Conservation (phyloP, 768 basidiomycete species). For the Amanita polypyramis region DNA sequence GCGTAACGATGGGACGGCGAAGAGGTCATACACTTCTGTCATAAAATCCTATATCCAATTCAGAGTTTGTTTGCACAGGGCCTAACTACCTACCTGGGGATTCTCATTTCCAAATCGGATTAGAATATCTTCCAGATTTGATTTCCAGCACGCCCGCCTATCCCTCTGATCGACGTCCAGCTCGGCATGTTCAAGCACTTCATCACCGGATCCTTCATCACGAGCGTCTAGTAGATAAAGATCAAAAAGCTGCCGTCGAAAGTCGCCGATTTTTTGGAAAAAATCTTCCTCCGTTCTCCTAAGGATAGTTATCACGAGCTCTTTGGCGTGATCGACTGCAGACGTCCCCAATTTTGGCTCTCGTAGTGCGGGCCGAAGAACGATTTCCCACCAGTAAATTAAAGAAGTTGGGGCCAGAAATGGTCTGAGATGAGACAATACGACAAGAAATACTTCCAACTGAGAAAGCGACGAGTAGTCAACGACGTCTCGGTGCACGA, state of each 20-base stretch:
- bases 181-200: slow-evolving; percentile 66
- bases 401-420: slow-evolving; percentile 55
- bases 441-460: slow-evolving; percentile 54
- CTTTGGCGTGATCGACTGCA: slow-evolving; percentile 58
- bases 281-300: slow-evolving; percentile 36
- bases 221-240: slow-evolving; percentile 70
- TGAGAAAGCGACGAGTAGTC: slow-evolving; percentile 55
- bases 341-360: slow-evolving; percentile 55
- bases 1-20: slow-evolving; percentile 46
- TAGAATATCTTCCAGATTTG: slow-evolving; percentile 68
- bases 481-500: slow-evolving; percentile 48
- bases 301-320: slow-evolving; percentile 56
- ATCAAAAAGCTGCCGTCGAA: slow-evolving; percentile 60
- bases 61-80: not conserved
- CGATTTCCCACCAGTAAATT: slow-evolving; percentile 78
- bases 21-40: slow-evolving; percentile 54
- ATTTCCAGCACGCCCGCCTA: slow-evolving; percentile 58
- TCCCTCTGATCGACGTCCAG: slow-evolving; percentile 53
- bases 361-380: slow-evolving; percentile 67
- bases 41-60: slow-evolving; percentile 47
- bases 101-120: slow-evolving; percentile 50
- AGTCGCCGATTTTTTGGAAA: slow-evolving; percentile 43
- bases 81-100: slow-evolving; percentile 43
- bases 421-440: slow-evolving; percentile 52
- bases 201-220: slow-evolving; percentile 64